Conservation (phyloP, 306 rosid genomes). For the Malus sylvestris region DNA sequence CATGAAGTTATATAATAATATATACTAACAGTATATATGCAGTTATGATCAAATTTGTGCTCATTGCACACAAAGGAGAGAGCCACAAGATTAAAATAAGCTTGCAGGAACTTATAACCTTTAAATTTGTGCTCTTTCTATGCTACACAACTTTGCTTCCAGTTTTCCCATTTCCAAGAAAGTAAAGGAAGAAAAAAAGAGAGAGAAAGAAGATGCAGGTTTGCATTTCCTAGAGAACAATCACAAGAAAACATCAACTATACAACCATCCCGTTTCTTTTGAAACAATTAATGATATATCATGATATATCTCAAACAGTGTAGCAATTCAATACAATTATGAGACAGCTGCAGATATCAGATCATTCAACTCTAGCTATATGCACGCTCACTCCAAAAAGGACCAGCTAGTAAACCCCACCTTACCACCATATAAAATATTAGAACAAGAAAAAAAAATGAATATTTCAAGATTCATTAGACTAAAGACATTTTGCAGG, state of each 20-base stretch:
- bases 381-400: neutral
- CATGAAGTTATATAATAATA: neutral
- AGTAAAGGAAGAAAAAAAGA: neutral
- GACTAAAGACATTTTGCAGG: neutral
- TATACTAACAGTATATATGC: neutral
- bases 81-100: neutral
- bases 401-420: neutral
- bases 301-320: slow-evolving; percentile 2
- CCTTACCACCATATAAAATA: neutral
- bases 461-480: neutral
- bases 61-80: neutral
- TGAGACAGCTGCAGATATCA: slow-evolving; percentile 1
- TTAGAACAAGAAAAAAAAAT: neutral
- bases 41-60: neutral
- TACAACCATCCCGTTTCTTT: neutral
- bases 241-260: slow-evolving; percentile 4
- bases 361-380: neutral
- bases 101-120: neutral
- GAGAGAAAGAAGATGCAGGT: neutral
- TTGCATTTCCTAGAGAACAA: slow-evolving; percentile 30
- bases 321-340: neutral
- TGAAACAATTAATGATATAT: neutral
- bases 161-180: slow-evolving; percentile 5
- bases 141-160: neutral
- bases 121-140: neutral